Evolutionary conservation across 2,329 filamentous ascomycete species (phyloP), one percentile per base, ranked within the genome.

Genomic region (Penicillium sp.): DNA sequence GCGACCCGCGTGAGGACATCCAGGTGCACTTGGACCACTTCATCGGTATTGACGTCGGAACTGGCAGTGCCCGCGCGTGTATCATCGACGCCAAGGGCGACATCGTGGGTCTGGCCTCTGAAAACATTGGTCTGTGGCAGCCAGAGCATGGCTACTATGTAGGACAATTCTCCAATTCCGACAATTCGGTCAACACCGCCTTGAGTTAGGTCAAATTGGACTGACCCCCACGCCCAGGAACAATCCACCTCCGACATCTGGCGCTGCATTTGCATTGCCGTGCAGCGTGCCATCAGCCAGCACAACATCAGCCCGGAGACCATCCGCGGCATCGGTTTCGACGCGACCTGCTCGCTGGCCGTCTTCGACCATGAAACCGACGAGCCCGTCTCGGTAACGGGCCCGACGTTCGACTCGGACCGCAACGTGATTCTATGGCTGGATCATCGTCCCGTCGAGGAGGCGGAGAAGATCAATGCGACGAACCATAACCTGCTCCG

Each of bases 161-260:
- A 78, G 49, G 83, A 7, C 39, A 54, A 33, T 16, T n/a, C 36
- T 13, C 22, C 14, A n/a, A 16, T 43, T 19, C 13, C 13, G 41
- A n/a, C 24, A 35, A 37, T 19, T 22, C 13, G 13, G 16, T 36
- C 43, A 43, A 14, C 31, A 13, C 14, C 14, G 31, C 31, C 31
- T 31, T 9, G 31, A 9, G 31, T 31, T 9, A 31, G 31, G 31
- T 31, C 31, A 6, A 7, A 13, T 51, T 52, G 37, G 37, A 53
- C 18, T 55, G 35, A 63, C 60, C 59, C 51, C 55, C 53, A 33
- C 81, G 31, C 44, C 9, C 60, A 89, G 92, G 95, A 99, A 81
- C 95, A 99, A 94, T 98, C 94, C 16, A 98, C 95, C 0, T 91
- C 88, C 52, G 91, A 99, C 76, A 99, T 99, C 72, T 99, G 95